phyloP scores from a whole-genome alignment of 2,329 filamentous ascomycete genomes.

The Ophiocordyceps unilateralis region DNA sequence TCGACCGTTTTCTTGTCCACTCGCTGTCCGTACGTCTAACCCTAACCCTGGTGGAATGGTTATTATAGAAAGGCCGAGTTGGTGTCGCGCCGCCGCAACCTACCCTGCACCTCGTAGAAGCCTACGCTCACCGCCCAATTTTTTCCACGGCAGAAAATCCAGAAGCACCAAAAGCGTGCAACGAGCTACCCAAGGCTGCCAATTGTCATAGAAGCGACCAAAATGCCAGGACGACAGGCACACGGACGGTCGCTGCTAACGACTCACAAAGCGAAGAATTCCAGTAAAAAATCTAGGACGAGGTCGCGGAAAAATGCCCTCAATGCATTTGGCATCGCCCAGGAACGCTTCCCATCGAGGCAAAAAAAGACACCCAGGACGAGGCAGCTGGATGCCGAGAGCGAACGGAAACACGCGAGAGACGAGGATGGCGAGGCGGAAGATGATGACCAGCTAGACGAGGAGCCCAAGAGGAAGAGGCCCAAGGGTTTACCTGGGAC shows the following conservation, averaged over 20 bases:
- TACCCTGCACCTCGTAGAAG: too few species aligned
- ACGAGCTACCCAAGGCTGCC: background rate
- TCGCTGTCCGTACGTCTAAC: too few species aligned
- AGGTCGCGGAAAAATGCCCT: conserved; percentile 31
- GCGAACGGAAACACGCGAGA: conserved; percentile 24
- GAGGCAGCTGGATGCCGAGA: conserved; percentile 32
- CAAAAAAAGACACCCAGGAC: conserved; percentile 31
- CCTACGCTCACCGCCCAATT: too few species aligned
- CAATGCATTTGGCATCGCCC: conserved; percentile 40
- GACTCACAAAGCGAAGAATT: conserved; percentile 15
- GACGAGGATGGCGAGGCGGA: conserved; percentile 25
- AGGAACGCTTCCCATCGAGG: conserved; percentile 30
- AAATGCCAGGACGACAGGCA: conserved; percentile 41
- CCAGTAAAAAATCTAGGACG: conserved; percentile 27
- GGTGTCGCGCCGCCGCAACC: too few species aligned
- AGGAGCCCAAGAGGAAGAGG: conserved; percentile 26
- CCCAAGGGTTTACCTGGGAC: conserved; percentile 21
- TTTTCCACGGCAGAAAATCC: too few species aligned
- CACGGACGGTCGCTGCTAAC: conserved; percentile 35
- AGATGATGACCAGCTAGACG: conserved; percentile 26
- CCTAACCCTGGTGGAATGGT: too few species aligned
- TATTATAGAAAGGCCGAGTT: too few species aligned
- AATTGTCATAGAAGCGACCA: conserved; percentile 2
- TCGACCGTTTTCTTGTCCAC: too few species aligned
- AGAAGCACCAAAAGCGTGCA: background rate